Evolutionary conservation across 2,329 filamentous ascomycete species (phyloP).

Genomic region (Aspergillus sp.): DNA sequence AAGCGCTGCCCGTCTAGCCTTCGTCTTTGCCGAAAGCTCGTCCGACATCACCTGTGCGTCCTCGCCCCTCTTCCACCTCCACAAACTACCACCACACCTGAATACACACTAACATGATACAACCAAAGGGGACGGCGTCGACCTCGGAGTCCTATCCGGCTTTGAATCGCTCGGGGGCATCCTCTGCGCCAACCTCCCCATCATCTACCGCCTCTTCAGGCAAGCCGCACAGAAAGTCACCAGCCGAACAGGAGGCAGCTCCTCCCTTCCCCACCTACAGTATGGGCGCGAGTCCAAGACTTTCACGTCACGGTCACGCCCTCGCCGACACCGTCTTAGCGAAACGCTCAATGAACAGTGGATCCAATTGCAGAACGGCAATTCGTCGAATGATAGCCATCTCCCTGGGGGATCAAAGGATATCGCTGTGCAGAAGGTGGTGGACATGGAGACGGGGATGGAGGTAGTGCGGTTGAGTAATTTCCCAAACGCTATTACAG

Average conservation of each 20-base stretch:
- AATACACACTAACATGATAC: not conserved
- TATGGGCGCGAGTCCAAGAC: slow-evolving; percentile 6
- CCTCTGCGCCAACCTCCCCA: slow-evolving; percentile 12
- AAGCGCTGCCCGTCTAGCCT: slow-evolving; percentile 8
- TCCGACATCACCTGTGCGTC: slow-evolving; percentile 9
- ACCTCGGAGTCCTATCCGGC: slow-evolving; percentile 1
- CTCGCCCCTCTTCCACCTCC: not conserved
- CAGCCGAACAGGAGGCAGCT: not conserved
- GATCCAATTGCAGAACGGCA: slow-evolving; percentile 7
- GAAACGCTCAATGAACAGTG: slow-evolving; percentile 1
- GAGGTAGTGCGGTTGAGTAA: not conserved
- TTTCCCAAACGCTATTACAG: slow-evolving; percentile 1
- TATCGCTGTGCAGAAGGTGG: not conserved
- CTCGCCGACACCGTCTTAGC: not conserved
- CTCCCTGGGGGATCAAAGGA: not conserved
- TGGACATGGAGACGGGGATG: not conserved
- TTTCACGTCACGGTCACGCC: not conserved
- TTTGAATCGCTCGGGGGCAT: slow-evolving; percentile 9
- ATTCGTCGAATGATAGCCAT: not conserved
- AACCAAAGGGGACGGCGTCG: slow-evolving; percentile 8
- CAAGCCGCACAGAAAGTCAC: slow-evolving; percentile 7
- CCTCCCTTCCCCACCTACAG: not conserved
- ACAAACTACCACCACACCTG: not conserved
- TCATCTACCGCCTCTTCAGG: slow-evolving; percentile 12
- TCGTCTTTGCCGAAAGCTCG: slow-evolving; percentile 6